Evolutionary conservation across 805 yeast species (phyloP).

Genomic region (Candida golubevii): DNA sequence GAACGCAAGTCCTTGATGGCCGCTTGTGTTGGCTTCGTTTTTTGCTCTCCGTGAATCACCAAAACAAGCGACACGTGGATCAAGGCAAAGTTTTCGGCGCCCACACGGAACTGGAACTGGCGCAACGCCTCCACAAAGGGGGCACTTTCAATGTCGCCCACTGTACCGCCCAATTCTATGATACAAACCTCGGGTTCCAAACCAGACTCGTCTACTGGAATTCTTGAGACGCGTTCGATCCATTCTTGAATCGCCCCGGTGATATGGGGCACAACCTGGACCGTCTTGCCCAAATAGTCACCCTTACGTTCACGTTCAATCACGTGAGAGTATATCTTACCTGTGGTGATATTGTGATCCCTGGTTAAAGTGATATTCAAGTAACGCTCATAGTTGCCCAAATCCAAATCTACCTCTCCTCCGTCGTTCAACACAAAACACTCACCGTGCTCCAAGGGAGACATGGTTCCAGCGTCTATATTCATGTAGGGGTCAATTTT

Average conservation of each 20-base stretch:
- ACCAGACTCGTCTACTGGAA: conserved; percentile 89
- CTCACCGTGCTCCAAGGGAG: conserved; percentile 98
- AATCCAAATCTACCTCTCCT: conserved; percentile 97
- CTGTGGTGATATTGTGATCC: conserved; percentile 97
- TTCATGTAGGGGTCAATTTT: conserved; percentile 99
- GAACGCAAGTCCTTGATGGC: conserved; percentile 96
- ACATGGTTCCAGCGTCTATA: conserved; percentile 99
- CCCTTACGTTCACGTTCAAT: conserved; percentile 95
- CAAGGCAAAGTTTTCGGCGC: conserved; percentile 87
- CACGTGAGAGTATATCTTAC: conserved; percentile 91
- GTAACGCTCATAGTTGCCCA: conserved; percentile 97
- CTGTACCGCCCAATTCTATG: conserved; percentile 98
- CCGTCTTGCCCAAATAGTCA: conserved; percentile 98
- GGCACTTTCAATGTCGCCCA: conserved; percentile 98
- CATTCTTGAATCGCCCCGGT: conserved; percentile 98
- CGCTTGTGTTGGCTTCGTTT: conserved; percentile 99
- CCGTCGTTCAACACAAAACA: conserved; percentile 98
- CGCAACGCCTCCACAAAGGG: conserved; percentile 98
- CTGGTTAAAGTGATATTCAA: conserved; percentile 86
- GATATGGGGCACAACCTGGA: conserved; percentile 97
- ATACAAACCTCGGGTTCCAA: conserved; percentile 94
- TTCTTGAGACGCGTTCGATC: conserved; percentile 87
- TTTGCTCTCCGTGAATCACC: conserved; percentile 97
- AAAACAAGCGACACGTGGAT: conserved; percentile 97
- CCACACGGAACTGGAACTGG: conserved; percentile 98